Percentiles rank a stretch among this genome's conserved stretches.
These are phyloP conservation scores for Fusarium concolor DNA, from an alignment of 2,329 filamentous ascomycete species.

Conservation along the genomic window DNA sequence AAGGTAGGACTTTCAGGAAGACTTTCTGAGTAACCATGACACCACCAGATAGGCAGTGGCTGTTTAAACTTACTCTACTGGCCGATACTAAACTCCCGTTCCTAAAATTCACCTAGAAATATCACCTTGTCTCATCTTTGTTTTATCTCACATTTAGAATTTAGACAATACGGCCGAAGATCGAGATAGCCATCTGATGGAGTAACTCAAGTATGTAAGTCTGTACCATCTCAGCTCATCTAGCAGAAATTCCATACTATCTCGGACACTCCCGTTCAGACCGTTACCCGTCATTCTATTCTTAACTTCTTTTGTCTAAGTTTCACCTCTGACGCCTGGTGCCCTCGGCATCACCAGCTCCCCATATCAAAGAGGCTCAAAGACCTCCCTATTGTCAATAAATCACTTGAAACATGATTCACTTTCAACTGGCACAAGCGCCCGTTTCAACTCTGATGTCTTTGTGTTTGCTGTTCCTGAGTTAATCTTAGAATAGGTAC, in stretches of 20 bases:
- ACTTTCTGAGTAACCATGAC: not conserved
- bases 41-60: not conserved
- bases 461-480: not conserved
- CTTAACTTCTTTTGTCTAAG: not conserved
- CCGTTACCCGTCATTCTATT: not conserved
- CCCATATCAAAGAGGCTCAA: not conserved
- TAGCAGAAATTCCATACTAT: no score
- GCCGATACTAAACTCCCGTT: not conserved
- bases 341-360: not conserved
- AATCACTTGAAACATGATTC: not conserved
- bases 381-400: not conserved
- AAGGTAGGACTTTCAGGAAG: not conserved
- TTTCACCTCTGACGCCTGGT: not conserved
- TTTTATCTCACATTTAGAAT: not conserved
- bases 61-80: not conserved
- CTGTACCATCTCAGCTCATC: not conserved
- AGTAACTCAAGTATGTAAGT: not conserved
- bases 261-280: not conserved
- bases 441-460: not conserved
- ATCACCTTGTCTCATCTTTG: not conserved
- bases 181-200: not conserved
- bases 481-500: not conserved
- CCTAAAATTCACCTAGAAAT: not conserved
- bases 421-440: not conserved
- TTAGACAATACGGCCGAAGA: not conserved